Conservation (phyloP, 2,329 filamentous ascomycete species). For the Neofusicoccum parvum region DNA sequence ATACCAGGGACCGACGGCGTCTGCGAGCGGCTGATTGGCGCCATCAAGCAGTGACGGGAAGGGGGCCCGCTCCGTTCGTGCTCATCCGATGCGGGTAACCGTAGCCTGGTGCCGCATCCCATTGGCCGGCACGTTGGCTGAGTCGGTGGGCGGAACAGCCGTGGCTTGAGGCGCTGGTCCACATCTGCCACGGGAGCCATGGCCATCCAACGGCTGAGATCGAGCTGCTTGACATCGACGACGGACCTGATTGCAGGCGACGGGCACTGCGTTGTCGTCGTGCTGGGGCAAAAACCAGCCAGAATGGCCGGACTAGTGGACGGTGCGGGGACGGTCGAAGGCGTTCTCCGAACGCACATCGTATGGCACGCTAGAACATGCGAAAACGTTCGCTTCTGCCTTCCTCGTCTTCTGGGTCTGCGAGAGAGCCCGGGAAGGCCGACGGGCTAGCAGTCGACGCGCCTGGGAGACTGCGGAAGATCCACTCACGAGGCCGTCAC, state of each 20-base stretch:
- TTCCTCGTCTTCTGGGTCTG: neutral
- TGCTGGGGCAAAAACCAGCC: neutral
- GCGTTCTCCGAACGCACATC: constrained; percentile 10
- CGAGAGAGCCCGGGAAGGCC: constrained; percentile 2
- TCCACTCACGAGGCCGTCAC: neutral
- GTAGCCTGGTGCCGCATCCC: constrained; percentile 1
- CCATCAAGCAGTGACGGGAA: constrained; percentile 16
- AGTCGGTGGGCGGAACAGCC: neutral
- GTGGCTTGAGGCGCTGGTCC: neutral
- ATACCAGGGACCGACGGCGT: constrained; percentile 17
- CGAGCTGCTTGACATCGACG: constrained; percentile 1
- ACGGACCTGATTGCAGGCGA: neutral
- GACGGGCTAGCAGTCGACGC: neutral
- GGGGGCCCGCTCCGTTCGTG: constrained; percentile 9
- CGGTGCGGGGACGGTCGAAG: neutral
- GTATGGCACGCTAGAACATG: constrained; percentile 12
- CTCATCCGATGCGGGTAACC: constrained; percentile 16
- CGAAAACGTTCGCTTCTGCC: constrained; percentile 20
- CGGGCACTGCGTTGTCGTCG: neutral
- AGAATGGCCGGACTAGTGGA: neutral
- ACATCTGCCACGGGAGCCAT: constrained; percentile 2
- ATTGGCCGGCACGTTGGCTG: constrained; percentile 9
- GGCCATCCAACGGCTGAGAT: constrained; percentile 14
- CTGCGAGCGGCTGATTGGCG: constrained; percentile 22
- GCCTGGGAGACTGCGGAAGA: constrained; percentile 5